These are phyloP conservation scores for Neopestalotiopsis sp. DNA, from an alignment of 2,329 filamentous ascomycete genomes.

Conservation along the genomic window DNA sequence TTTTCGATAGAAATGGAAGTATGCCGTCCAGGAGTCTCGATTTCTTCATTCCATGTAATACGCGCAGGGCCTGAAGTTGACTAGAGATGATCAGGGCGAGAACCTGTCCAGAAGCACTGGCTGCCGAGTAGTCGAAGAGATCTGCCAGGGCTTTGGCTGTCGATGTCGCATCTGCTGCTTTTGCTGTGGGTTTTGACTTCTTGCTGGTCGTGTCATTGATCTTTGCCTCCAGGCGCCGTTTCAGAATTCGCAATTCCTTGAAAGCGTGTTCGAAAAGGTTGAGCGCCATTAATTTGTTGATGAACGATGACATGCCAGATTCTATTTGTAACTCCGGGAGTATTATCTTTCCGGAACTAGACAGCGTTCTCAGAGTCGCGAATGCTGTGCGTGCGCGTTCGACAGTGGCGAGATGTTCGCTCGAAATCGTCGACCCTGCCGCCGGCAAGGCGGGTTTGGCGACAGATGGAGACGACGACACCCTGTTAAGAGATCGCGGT, in stretches of 20 bases:
- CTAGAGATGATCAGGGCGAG: constrained; percentile 64
- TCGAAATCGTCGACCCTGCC: constrained; percentile 36
- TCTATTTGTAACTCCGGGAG: constrained; percentile 73
- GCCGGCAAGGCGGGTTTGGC: constrained; percentile 39
- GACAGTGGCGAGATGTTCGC: constrained; percentile 60
- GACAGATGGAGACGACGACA: constrained; percentile 57
- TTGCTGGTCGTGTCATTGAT: constrained; percentile 28
- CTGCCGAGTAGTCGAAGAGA: constrained; percentile 65
- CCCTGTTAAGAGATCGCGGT: constrained; percentile 65
- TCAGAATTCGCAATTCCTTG: constrained; percentile 72
- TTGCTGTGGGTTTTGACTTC: constrained; percentile 37
- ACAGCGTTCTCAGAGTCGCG: constrained; percentile 63
- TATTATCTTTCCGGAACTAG: constrained; percentile 57
- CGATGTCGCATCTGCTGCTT: constrained; percentile 40
- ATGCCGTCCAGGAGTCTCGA: constrained; percentile 63
- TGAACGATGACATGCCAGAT: constrained; percentile 72
- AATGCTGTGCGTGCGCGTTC: constrained; percentile 76
- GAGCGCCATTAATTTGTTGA: constrained; percentile 69
- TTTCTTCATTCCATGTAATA: constrained; percentile 66
- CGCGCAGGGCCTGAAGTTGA: constrained; percentile 69
- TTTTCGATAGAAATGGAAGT: constrained; percentile 59
- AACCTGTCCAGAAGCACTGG: constrained; percentile 47
- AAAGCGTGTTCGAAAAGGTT: constrained; percentile 71
- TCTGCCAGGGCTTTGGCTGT: constrained; percentile 58
- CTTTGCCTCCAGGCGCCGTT: constrained; percentile 62